Conservation (phyloP, 179 eudicot species). For the Carnegiea gigantea region DNA sequence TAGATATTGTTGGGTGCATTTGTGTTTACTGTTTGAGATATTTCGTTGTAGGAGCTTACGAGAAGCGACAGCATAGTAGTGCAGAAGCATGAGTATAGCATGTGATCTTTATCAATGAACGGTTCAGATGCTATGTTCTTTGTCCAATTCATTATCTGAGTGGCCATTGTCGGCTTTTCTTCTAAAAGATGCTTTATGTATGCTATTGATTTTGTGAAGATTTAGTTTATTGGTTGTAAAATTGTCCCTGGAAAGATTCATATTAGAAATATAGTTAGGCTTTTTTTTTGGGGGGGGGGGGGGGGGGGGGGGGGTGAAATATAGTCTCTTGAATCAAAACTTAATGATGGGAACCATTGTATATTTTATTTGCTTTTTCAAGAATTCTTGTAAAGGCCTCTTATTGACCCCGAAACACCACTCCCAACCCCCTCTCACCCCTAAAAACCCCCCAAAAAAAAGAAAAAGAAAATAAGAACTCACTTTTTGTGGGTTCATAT, state of each 20-base stretch:
- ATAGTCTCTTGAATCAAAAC: too few relatives aligned
- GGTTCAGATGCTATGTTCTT: background rate
- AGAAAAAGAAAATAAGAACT: background rate
- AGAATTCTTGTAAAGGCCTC: background rate
- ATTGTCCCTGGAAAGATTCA: too few relatives aligned
- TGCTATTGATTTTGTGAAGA: too few relatives aligned
- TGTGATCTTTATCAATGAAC: background rate
- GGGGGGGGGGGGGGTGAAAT: too few relatives aligned
- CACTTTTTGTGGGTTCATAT: background rate
- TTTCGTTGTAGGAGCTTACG: background rate
- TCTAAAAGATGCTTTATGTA: background rate
- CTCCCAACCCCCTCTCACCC: background rate
- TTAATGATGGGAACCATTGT: too few relatives aligned
- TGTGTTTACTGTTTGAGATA: background rate
- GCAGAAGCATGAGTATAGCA: background rate
- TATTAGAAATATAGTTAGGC: too few relatives aligned
- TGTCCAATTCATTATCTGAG: background rate
- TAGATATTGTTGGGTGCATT: conserved; percentile 13
- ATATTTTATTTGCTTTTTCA: too few relatives aligned
- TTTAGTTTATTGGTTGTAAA: too few relatives aligned
- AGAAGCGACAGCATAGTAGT: background rate
- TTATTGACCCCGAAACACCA: background rate
- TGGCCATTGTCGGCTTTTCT: background rate
- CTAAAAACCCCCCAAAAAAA: background rate
- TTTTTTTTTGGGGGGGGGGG: too few relatives aligned